These are phyloP conservation scores for Nemophila menziesii DNA, from an alignment of 257 asterid species.

Conservation along the genomic window DNA sequence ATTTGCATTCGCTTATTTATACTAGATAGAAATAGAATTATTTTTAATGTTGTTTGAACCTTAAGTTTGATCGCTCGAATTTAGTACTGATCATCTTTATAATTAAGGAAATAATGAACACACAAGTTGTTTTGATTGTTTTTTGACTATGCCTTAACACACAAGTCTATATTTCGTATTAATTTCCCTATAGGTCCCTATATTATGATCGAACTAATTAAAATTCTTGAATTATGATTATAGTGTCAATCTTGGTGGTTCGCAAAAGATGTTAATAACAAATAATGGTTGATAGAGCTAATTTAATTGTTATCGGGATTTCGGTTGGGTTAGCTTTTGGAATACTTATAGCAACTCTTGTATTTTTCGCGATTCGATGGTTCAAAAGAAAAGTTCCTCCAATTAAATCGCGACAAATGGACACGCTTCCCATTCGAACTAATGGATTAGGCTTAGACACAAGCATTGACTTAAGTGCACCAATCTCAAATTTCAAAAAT, in stretches of 20 bases:
- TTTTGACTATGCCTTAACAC: too few species aligned
- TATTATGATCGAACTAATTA: too few species aligned
- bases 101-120: too few species aligned
- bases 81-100: too few species aligned
- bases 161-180: too few species aligned
- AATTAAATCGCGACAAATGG: constrained; percentile 36
- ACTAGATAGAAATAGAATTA: too few species aligned
- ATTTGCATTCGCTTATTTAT: too few species aligned
- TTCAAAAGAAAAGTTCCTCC: constrained; percentile 42
- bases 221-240: too few species aligned
- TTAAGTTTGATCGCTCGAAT: too few species aligned
- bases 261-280: constrained; percentile 49
- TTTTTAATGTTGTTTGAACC: too few species aligned
- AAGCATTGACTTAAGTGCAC: constrained; percentile 56
- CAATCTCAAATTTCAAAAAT: constrained; percentile 38
- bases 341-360: constrained; percentile 51
- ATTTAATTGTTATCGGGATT: constrained; percentile 70
- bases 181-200: too few species aligned
- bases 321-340: constrained; percentile 75
- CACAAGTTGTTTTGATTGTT: too few species aligned
- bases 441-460: constrained; percentile 68
- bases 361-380: constrained; percentile 55
- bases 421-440: constrained; percentile 70
- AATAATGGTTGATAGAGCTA: constrained; percentile 57
- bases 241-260: constrained; percentile 10